Percentiles rank a stretch among this genome's conserved stretches.
phyloP scores from a whole-genome alignment of 257 asterid species.

The Paraleonurus japonicus region DNA sequence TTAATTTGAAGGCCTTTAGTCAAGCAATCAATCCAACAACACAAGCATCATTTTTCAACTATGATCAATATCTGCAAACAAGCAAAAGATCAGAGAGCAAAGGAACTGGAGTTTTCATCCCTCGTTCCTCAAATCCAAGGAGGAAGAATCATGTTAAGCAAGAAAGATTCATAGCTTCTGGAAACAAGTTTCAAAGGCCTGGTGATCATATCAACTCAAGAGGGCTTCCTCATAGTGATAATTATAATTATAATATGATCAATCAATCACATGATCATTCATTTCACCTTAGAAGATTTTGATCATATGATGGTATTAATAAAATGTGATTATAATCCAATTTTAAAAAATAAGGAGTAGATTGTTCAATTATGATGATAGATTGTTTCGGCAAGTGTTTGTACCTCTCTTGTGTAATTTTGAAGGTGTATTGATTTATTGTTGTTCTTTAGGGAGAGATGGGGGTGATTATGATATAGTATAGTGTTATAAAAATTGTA shows the following conservation, averaged over 20 bases:
- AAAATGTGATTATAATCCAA: constrained; percentile 13
- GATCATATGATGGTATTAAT: constrained; percentile 15
- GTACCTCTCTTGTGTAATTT: constrained; percentile 27
- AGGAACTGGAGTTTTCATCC: constrained; percentile 92
- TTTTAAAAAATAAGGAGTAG: neutral
- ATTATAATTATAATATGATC: constrained; percentile 14
- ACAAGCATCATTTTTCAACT: constrained; percentile 32
- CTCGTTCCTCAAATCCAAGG: constrained; percentile 54
- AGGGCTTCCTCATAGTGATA: constrained; percentile 36
- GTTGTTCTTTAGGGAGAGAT: constrained; percentile 4
- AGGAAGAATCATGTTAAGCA: constrained; percentile 44
- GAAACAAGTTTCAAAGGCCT: constrained; percentile 44
- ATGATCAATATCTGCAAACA: constrained; percentile 39
- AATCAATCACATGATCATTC: constrained; percentile 41
- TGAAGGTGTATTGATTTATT: constrained; percentile 14
- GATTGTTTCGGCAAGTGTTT: constrained; percentile 22
- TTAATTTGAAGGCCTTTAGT: constrained; percentile 43
- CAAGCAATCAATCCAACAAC: constrained; percentile 44
- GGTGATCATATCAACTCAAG: constrained; percentile 33
- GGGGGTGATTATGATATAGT: neutral
- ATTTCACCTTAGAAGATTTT: constrained; percentile 44
- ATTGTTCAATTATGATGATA: constrained; percentile 17
- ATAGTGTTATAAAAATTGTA: neutral
- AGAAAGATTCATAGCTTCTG: constrained; percentile 40
- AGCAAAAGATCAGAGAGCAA: constrained; percentile 60